Percentiles rank a stretch among this genome's conserved stretches.
phyloP scores from a whole-genome alignment of 495 filamentous ascomycete species.

The Neurospora cerealis region DNA sequence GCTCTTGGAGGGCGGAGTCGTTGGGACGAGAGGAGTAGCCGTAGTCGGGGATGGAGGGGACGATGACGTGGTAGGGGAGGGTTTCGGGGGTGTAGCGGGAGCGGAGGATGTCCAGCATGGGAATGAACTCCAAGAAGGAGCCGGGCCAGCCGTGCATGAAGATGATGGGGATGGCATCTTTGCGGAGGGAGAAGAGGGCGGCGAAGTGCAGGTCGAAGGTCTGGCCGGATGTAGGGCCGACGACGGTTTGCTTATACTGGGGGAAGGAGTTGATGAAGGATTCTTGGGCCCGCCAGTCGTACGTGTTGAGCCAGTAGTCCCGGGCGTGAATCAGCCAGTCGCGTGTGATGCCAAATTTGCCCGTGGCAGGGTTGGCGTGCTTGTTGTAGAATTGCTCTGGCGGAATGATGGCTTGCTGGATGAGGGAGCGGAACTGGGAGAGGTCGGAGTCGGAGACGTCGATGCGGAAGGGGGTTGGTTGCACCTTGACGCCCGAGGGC shows the following conservation, averaged over 20 bases:
- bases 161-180: conserved; percentile 50
- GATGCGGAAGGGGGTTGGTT: conserved; percentile 5
- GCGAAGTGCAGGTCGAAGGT: conserved; percentile 48
- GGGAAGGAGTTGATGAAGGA: conserved; percentile 52
- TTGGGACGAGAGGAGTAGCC: conserved; percentile 46
- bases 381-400: conserved; percentile 9
- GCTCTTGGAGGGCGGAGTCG: conserved; percentile 31
- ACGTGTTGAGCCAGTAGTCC: conserved; percentile 39
- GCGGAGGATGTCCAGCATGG: conserved; percentile 30
- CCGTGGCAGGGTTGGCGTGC: conserved; percentile 4
- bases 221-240: conserved; percentile 27
- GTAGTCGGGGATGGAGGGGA: conserved; percentile 56
- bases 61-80: conserved; percentile 56
- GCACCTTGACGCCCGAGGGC: conserved; percentile 5
- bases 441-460: conserved; percentile 3
- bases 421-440: conserved; percentile 2
- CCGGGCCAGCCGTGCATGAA: conserved; percentile 39
- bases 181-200: conserved; percentile 48
- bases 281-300: conserved; percentile 43
- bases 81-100: conserved; percentile 43
- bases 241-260: conserved; percentile 46
- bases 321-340: conserved; percentile 48
- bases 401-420: conserved; percentile 1
- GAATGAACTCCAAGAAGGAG: conserved; percentile 47
- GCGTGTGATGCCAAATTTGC: conserved; percentile 43